Evolutionary conservation across 169 alveolate genomes (phyloP), one percentile per base, ranked within the genome.

Genomic region (Cryptosporidium baileyi): DNA sequence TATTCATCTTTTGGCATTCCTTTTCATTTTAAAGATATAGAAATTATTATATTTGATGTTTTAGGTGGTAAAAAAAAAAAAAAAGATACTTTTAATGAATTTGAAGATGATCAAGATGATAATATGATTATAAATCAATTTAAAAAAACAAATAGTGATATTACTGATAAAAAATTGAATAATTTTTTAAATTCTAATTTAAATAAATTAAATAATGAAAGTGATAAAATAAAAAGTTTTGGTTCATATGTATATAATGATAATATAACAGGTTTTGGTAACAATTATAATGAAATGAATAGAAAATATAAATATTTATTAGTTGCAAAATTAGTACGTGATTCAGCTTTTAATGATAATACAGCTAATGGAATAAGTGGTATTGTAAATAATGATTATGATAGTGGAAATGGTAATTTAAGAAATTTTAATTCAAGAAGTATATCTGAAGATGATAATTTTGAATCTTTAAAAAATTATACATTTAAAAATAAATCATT

Each of bases 1-100:
- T 88, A 80, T 17, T 63, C 88, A 28, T 88, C 85, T 36, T 89
- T 89, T 45, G 63, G 85, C n/a, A 82, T 89, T 28, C 91, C 92
- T 11, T 67, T 89, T 60, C 47, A 57, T 19, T 80, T 89, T n/a
- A 51, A 60, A 1, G 63, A 89, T 43, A 34, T 89, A 40, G 88
- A 89, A 43, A 88, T 89, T 5, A 88, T 85, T 2, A 47, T 81
- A 26, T 89, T 80, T 63, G 91, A 81, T 34, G 80, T 80, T 24
- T 82, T 90, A 9, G 82, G 89, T 1, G 90, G 88, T 7, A 62
- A 61, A 51, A 63, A 26, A 38, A 65, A 45, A 40, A 65, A 65
- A n/a, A 43, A 51, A 19, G 32, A 34, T 28, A 51, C 41, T 32
- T 26, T 47, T 17, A 47, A 44, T 7, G n/a, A n/a, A n/a, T 40